Evolutionary conservation across 202 grass and related monocot species (phyloP).

Genomic region (Panicum virgatum): DNA sequence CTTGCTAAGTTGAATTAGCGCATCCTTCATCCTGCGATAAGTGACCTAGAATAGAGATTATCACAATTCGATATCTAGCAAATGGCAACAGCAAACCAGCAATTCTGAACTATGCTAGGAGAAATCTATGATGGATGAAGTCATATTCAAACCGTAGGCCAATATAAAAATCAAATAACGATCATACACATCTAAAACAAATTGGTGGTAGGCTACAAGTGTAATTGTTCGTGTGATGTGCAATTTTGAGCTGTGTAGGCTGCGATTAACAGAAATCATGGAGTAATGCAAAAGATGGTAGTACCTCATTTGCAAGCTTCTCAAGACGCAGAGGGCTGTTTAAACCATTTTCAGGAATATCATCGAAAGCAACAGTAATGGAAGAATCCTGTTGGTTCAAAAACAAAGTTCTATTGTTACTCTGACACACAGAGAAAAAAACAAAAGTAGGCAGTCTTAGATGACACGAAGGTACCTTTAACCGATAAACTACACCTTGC

Average conservation of each 20-base stretch:
- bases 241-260: conserved; percentile 2
- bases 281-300: background rate
- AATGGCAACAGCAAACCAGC: background rate
- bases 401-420: conserved; percentile 25
- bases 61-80: conserved; percentile 5
- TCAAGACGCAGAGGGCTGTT: conserved; percentile 91
- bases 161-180: conserved; percentile 17
- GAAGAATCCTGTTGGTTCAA: conserved; percentile 78
- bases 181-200: conserved; percentile 15
- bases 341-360: conserved; percentile 97
- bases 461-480: conserved; percentile 71
- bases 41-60: conserved; percentile 77
- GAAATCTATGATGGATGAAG: background rate
- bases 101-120: background rate
- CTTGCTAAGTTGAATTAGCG: conserved; percentile 85
- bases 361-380: conserved; percentile 91
- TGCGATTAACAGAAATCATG: background rate
- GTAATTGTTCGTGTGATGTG: background rate
- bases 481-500: conserved; percentile 93
- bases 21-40: conserved; percentile 95
- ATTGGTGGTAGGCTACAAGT: background rate
- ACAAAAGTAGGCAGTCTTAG: background rate
- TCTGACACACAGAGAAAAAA: background rate
- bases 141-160: background rate
- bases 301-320: conserved; percentile 99